Percentiles rank a stretch among this genome's conserved stretches.
phyloP scores from a whole-genome alignment of 2,329 filamentous ascomycete genomes.

The Tothia fuscella region DNA sequence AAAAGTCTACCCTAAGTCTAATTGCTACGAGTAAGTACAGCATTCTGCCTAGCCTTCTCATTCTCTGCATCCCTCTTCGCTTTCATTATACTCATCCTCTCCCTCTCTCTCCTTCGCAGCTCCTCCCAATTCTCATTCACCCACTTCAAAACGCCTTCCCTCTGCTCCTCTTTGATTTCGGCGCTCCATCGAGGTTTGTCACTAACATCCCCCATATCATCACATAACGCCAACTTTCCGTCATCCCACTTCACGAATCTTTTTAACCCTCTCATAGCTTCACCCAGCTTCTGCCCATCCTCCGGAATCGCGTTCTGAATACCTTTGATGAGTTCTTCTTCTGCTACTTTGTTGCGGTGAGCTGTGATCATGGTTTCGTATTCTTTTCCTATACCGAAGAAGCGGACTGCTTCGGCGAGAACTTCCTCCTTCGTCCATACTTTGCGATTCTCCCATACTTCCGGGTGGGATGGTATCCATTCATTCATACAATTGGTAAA shows the following conservation, averaged over 20 bases:
- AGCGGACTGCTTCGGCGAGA: slow-evolving; percentile 26
- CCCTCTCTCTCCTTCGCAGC: slow-evolving; percentile 21
- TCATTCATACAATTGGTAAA: slow-evolving; percentile 51
- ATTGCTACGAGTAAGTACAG: too few species aligned
- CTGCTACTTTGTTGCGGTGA: slow-evolving; percentile 27
- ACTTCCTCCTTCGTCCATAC: slow-evolving; percentile 32
- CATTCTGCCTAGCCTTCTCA: background rate
- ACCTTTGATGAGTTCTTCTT: slow-evolving; percentile 30
- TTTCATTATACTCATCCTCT: slow-evolving; percentile 1
- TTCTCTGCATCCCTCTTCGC: background rate
- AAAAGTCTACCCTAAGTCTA: too few species aligned
- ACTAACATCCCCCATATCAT: slow-evolving; percentile 11
- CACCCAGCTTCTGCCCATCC: slow-evolving; percentile 16
- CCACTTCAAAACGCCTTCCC: slow-evolving; percentile 17
- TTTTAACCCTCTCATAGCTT: slow-evolving; percentile 20
- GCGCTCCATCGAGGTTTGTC: slow-evolving; percentile 17
- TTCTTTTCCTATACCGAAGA: background rate
- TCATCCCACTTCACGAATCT: slow-evolving; percentile 23
- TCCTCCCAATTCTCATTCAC: slow-evolving; percentile 21
- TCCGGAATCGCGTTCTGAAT: slow-evolving; percentile 29
- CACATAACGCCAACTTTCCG: slow-evolving; percentile 15
- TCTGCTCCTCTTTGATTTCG: slow-evolving; percentile 11
- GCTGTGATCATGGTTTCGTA: slow-evolving; percentile 7
- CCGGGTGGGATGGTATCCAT: slow-evolving; percentile 45
- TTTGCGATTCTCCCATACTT: slow-evolving; percentile 19